Percentiles rank a stretch among this genome's conserved stretches.
Evolutionary conservation across 2,329 filamentous ascomycete species (phyloP).

Genomic region (Amesomyces nigricolor): DNA sequence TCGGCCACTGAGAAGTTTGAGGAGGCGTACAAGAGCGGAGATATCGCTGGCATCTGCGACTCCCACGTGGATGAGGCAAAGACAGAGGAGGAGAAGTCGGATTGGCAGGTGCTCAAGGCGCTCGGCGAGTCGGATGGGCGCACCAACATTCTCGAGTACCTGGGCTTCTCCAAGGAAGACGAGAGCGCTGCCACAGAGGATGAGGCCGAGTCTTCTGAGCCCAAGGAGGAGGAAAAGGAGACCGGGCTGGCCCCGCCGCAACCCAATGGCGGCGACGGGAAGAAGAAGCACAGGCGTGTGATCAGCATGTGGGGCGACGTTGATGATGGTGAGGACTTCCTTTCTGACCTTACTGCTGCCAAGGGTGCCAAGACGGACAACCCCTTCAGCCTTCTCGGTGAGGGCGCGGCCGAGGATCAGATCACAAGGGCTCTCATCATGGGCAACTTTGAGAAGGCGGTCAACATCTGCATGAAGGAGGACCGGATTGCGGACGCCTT

Average conservation of each 20-base stretch:
- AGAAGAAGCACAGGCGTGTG: slow-evolving; percentile 58
- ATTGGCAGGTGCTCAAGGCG: slow-evolving; percentile 93
- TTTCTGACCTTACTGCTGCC: slow-evolving; percentile 76
- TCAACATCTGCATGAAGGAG: slow-evolving; percentile 82
- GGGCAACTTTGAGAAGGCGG: slow-evolving; percentile 83
- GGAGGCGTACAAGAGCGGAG: slow-evolving; percentile 68
- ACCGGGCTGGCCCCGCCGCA: slow-evolving; percentile 30
- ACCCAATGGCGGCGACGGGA: slow-evolving; percentile 40
- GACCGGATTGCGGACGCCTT: slow-evolving; percentile 92
- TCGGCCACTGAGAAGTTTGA: slow-evolving; percentile 83
- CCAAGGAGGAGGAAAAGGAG: slow-evolving; percentile 20
- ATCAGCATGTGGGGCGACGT: slow-evolving; percentile 74
- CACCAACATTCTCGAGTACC: slow-evolving; percentile 77
- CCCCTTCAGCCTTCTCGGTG: slow-evolving; percentile 84
- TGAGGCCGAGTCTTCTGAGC: slow-evolving; percentile 14
- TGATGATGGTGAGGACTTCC: slow-evolving; percentile 74
- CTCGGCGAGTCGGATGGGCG: slow-evolving; percentile 80
- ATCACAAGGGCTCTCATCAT: slow-evolving; percentile 87
- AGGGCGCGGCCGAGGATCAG: slow-evolving; percentile 72
- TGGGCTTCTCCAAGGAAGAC: slow-evolving; percentile 69
- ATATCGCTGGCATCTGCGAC: slow-evolving; percentile 74
- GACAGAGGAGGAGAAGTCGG: slow-evolving; percentile 86
- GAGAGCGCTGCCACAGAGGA: slow-evolving; percentile 29
- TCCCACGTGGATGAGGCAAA: slow-evolving; percentile 68
- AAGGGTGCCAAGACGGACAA: slow-evolving; percentile 92